A percentile compares a stretch with the other conserved stretches of the same genome.
Conservation (phyloP, 2,329 filamentous ascomycete genomes). For the Penicillium occitanis region DNA sequence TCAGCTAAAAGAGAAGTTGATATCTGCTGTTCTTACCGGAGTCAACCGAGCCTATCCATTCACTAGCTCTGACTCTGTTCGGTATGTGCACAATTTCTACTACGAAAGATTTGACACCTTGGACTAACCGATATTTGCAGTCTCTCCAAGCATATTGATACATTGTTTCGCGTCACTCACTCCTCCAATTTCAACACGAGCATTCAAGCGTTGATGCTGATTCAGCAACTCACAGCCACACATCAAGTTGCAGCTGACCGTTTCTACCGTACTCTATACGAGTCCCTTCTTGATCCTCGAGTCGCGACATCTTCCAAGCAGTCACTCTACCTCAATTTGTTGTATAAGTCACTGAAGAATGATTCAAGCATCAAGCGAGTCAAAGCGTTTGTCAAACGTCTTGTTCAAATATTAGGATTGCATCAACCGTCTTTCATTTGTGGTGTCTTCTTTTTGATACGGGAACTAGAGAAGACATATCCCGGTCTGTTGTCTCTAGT, state of each 20-base stretch:
- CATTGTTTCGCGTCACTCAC: conserved; percentile 92
- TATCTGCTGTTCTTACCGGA: conserved; percentile 86
- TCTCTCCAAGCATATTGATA: conserved; percentile 86
- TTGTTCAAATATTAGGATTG: conserved; percentile 81
- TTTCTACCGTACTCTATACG: conserved; percentile 94
- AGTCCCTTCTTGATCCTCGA: conserved; percentile 87
- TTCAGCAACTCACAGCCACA: conserved; percentile 82
- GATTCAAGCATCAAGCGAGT: conserved; percentile 89
- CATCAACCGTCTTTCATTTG: conserved; percentile 93
- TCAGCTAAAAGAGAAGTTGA: conserved; percentile 84
- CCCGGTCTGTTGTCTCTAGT: conserved; percentile 76
- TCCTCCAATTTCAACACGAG: conserved; percentile 99
- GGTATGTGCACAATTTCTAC: conserved; percentile 49
- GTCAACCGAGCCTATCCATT: conserved; percentile 97
- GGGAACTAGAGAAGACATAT: conserved; percentile 76
- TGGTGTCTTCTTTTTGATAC: conserved; percentile 85
- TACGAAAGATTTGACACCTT: not conserved
- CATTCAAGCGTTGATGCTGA: conserved; percentile 89
- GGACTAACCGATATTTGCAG: conserved; percentile 42
- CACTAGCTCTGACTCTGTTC: conserved; percentile 73
- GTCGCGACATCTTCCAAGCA: conserved; percentile 91
- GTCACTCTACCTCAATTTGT: conserved; percentile 86
- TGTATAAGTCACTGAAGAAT: conserved; percentile 83
- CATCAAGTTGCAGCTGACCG: conserved; percentile 82
- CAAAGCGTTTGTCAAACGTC: conserved; percentile 92